phyloP scores from a whole-genome alignment of 495 filamentous ascomycete genomes.

The Thozetella sp. region DNA sequence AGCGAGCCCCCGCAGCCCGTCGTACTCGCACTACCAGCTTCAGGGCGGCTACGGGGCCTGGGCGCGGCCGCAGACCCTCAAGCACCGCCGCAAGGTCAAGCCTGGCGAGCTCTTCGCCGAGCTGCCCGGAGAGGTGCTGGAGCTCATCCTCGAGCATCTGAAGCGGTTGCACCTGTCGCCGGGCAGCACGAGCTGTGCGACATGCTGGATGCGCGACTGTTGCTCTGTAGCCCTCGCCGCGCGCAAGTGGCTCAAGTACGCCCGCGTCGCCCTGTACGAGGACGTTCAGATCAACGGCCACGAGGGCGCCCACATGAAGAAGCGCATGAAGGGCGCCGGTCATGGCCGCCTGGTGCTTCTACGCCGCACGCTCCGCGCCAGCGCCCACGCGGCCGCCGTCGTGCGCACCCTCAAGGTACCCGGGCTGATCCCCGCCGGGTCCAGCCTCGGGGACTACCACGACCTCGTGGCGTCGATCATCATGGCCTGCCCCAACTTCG shows the following conservation, averaged over 20 bases:
- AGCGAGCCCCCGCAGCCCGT: not conserved
- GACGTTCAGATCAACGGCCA: constrained; percentile 69
- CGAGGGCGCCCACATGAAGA: constrained; percentile 67
- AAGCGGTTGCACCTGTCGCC: constrained; percentile 44
- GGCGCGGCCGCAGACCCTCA: constrained; percentile 35
- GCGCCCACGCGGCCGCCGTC: constrained; percentile 68
- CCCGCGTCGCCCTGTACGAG: constrained; percentile 68
- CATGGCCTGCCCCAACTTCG: constrained; percentile 84
- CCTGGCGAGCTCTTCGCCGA: constrained; percentile 52
- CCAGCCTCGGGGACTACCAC: constrained; percentile 61
- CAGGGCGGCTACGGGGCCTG: constrained; percentile 22
- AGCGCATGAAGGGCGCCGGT: constrained; percentile 66
- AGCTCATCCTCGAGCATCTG: constrained; percentile 50
- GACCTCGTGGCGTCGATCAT: constrained; percentile 78
- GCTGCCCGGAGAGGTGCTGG: constrained; percentile 59
- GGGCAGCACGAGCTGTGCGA: constrained; percentile 59
- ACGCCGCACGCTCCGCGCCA: constrained; percentile 72
- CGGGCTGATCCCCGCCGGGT: constrained; percentile 53
- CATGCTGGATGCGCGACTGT: constrained; percentile 79
- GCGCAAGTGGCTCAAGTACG: constrained; percentile 68
- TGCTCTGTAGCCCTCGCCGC: constrained; percentile 67
- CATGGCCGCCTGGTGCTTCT: constrained; percentile 74
- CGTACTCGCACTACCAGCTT: constrained; percentile 12
- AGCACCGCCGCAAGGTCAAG: constrained; percentile 30
- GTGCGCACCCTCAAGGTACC: constrained; percentile 78